These are phyloP conservation scores for Scheffersomyces spartinae DNA, from an alignment of 805 yeast species.

Conservation along the genomic window DNA sequence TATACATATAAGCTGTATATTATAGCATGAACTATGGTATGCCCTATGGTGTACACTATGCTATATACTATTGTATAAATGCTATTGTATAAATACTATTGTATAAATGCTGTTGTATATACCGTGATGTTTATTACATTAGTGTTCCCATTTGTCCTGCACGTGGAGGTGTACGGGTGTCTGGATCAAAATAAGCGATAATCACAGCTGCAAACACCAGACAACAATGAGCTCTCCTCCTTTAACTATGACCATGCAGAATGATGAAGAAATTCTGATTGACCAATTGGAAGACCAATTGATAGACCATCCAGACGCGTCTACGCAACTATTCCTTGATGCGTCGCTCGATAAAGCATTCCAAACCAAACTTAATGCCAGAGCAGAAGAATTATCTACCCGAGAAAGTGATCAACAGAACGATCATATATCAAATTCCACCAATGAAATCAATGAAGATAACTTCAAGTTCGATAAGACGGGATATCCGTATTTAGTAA, in stretches of 20 bases:
- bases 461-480: conserved; percentile 2
- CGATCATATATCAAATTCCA: background rate
- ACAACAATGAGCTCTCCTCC: too few relatives aligned
- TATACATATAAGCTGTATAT: background rate
- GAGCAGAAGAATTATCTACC: conserved; percentile 23
- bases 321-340: conserved; percentile 18
- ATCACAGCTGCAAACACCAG: background rate
- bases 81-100: too few relatives aligned
- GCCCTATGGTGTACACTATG: too few relatives aligned
- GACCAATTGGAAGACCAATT: conserved; percentile 37
- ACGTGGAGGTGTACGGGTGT: too few relatives aligned
- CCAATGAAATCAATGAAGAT: conserved; percentile 1
- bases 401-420: background rate
- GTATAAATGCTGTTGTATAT: too few relatives aligned
- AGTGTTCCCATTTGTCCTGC: too few relatives aligned
- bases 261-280: conserved; percentile 20
- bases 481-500: conserved; percentile 16
- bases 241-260: conserved; percentile 4
- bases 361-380: conserved; percentile 27
- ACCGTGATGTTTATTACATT: too few relatives aligned
- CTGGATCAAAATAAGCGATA: background rate
- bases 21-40: conserved; percentile 9
- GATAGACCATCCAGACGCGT: conserved; percentile 30
- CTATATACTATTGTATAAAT: too few relatives aligned
- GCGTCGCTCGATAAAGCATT: conserved; percentile 27